Percentiles rank a stretch among this genome's conserved stretches.
These are phyloP conservation scores for Gnomoniopsis sp. DNA, from an alignment of 2,329 filamentous ascomycete genomes.

Conservation along the genomic window DNA sequence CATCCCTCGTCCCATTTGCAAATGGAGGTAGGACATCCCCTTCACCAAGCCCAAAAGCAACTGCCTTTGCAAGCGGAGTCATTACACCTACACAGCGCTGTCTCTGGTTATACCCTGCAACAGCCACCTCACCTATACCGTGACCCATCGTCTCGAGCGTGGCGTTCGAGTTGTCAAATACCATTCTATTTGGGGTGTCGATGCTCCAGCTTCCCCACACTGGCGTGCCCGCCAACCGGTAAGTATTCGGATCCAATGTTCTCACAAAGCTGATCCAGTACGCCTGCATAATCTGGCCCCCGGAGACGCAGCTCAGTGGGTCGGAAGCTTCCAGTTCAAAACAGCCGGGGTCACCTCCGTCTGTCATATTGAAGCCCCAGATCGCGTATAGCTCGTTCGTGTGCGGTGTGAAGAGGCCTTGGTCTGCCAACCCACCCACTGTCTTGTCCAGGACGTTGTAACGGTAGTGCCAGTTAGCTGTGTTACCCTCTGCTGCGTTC, in stretches of 20 bases:
- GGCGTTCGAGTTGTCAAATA: constrained; percentile 1
- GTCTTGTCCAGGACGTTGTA: constrained; percentile 12
- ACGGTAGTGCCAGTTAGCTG: not conserved
- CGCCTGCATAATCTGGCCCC: constrained; percentile 12
- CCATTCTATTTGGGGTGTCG: not conserved
- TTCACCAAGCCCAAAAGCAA: not conserved
- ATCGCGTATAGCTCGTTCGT: constrained; percentile 10
- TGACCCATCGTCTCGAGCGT: constrained; percentile 4
- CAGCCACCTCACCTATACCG: not conserved
- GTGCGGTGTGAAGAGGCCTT: constrained; percentile 10
- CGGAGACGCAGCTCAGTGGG: not conserved
- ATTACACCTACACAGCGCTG: constrained; percentile 1
- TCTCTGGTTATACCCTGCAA: constrained; percentile 6
- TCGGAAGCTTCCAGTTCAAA: not conserved
- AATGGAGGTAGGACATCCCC: constrained; percentile 1
- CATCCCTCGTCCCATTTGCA: constrained; percentile 1
- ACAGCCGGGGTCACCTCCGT: constrained; percentile 9
- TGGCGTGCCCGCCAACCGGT: constrained; percentile 1
- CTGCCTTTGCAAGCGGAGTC: not conserved
- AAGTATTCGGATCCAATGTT: constrained; percentile 14
- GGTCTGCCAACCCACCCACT: not conserved
- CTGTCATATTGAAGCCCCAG: constrained; percentile 8
- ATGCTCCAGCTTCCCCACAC: constrained; percentile 16
- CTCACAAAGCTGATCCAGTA: constrained; percentile 19
- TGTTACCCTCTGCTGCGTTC: not conserved